A percentile compares a stretch with the other conserved stretches of the same genome.
Evolutionary conservation across 805 yeast genomes (phyloP).

Genomic region (Candida namnaoensis): DNA sequence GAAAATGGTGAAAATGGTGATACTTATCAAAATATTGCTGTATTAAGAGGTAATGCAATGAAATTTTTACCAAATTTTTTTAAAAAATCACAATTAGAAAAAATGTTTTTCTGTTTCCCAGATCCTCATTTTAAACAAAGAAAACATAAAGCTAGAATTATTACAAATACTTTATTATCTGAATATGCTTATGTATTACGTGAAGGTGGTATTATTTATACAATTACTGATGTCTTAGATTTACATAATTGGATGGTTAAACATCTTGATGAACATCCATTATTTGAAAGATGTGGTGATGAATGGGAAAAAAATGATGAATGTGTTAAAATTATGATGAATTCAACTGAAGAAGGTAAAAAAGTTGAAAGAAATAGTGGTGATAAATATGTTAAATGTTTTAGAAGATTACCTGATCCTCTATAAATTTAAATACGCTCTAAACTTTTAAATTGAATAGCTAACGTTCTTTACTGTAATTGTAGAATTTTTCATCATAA

Average conservation of each 20-base stretch:
- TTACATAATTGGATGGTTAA: conserved; percentile 94
- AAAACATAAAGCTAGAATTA: conserved; percentile 94
- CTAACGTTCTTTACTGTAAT: too few relatives aligned
- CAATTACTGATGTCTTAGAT: conserved; percentile 93
- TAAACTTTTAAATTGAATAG: conserved; percentile 3
- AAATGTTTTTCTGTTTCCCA: conserved; percentile 98
- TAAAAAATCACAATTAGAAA: conserved; percentile 68
- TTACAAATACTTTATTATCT: conserved; percentile 78
- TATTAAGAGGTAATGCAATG: conserved; percentile 94
- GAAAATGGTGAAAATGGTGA: conserved; percentile 14
- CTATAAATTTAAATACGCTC: conserved; percentile 12
- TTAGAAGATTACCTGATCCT: conserved; percentile 61
- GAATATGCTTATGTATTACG: conserved; percentile 88
- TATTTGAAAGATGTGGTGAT: conserved; percentile 69
- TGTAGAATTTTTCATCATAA: too few relatives aligned
- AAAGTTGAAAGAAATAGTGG: conserved; percentile 91
- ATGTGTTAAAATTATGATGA: conserved; percentile 82
- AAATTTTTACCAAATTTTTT: conserved; percentile 94
- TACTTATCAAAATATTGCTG: conserved; percentile 74
- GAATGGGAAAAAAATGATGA: conserved; percentile 77
- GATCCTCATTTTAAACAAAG: conserved; percentile 98
- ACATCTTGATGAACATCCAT: conserved; percentile 85
- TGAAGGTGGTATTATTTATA: conserved; percentile 84
- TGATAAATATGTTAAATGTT: conserved; percentile 81
- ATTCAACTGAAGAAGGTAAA: conserved; percentile 97